These are phyloP conservation scores for Sporobolomyces roseus DNA, from an alignment of 768 basidiomycete species.

Conservation along the genomic window DNA sequence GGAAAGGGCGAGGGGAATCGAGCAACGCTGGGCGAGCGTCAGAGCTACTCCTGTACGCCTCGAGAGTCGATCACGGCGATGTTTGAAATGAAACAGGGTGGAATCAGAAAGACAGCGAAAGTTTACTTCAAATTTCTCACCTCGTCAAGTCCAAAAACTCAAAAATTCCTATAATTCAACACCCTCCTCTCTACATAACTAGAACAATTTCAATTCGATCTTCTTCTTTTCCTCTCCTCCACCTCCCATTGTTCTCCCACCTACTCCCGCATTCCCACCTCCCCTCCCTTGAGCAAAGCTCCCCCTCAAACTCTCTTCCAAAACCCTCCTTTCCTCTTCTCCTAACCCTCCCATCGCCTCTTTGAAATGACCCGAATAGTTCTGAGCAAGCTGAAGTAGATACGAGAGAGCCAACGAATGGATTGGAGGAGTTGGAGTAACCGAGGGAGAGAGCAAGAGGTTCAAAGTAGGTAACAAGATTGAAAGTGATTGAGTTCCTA, in stretches of 20 bases:
- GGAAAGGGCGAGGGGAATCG: neutral
- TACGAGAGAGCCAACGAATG: conserved; percentile 63
- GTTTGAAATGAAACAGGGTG: too few relatives aligned
- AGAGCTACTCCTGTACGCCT: too few relatives aligned
- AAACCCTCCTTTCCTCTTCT: conserved; percentile 56
- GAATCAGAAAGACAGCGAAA: too few relatives aligned
- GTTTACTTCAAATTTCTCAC: too few relatives aligned
- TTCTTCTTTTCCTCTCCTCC: conserved; percentile 9
- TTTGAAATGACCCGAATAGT: conserved; percentile 72
- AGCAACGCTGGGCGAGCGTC: too few relatives aligned
- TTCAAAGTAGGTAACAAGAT: conserved; percentile 43
- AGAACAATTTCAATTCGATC: conserved; percentile 34
- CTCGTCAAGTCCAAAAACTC: too few relatives aligned
- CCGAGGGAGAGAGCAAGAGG: conserved; percentile 62
- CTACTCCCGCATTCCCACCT: neutral
- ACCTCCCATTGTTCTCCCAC: neutral
- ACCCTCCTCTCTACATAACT: neutral
- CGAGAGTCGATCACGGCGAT: neutral
- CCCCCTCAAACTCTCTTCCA: conserved; percentile 73
- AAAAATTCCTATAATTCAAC: too few relatives aligned
- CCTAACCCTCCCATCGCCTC: conserved; percentile 72
- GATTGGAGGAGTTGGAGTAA: conserved; percentile 52
- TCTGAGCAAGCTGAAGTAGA: conserved; percentile 67
- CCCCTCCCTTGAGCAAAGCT: neutral
- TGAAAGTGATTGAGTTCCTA: conserved; percentile 30